Evolutionary conservation across 345 rosid genomes (phyloP).

Genomic region (Gossypium stocksii): DNA sequence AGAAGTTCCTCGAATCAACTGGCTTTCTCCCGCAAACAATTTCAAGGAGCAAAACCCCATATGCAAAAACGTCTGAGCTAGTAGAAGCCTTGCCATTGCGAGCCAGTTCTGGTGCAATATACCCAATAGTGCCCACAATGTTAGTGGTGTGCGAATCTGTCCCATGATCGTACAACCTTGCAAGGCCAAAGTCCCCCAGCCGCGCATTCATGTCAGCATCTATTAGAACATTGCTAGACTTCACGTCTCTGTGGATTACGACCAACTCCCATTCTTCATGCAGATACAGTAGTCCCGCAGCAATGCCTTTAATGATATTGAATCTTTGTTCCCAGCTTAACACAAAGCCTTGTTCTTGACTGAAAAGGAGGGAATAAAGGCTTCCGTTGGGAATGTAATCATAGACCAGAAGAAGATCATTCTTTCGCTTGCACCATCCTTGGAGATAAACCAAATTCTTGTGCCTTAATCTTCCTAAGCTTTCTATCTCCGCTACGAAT

Average conservation of each 20-base stretch:
- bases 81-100: conserved; percentile 65
- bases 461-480: conserved; percentile 63
- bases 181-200: conserved; percentile 80
- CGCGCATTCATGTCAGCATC: conserved; percentile 59
- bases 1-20: background rate
- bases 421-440: conserved; percentile 65
- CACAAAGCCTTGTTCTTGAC: conserved; percentile 15
- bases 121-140: conserved; percentile 71
- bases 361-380: conserved; percentile 47
- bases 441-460: conserved; percentile 64
- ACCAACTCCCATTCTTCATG: conserved; percentile 78
- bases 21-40: conserved; percentile 56
- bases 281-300: conserved; percentile 57
- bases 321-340: conserved; percentile 69
- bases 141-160: conserved; percentile 46
- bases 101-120: conserved; percentile 68
- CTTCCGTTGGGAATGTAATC: conserved; percentile 68
- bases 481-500: conserved; percentile 67
- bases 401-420: conserved; percentile 60
- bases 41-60: conserved; percentile 63
- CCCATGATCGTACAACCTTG: conserved; percentile 65
- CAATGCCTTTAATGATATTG: conserved; percentile 58
- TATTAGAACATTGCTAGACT: conserved; percentile 72
- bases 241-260: conserved; percentile 71
- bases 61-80: conserved; percentile 65